phyloP scores from a whole-genome alignment of 108 stramenopile genomes.

The Aureococcus anophagefferens region DNA sequence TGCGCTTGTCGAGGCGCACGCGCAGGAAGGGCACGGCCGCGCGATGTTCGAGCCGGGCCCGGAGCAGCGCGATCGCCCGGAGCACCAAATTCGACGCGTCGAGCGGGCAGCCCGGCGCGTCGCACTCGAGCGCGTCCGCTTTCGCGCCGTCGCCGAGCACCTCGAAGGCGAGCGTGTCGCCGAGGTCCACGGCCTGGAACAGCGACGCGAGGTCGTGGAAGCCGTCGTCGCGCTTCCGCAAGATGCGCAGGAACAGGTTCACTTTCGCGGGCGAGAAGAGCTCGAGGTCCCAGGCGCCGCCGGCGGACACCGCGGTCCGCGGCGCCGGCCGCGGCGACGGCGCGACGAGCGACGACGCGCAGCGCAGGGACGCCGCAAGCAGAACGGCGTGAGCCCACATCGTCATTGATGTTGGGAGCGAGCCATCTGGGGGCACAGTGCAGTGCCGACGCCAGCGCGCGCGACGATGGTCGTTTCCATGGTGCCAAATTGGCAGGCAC shows the following conservation, averaged over 20 bases:
- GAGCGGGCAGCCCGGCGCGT: conserved; percentile 75
- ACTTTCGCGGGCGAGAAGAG: conserved; percentile 88
- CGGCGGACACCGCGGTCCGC: too few relatives aligned
- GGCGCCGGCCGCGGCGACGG: too few relatives aligned
- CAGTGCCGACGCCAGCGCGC: too few relatives aligned
- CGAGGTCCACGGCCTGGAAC: conserved; percentile 87
- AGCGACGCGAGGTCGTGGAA: conserved; percentile 88
- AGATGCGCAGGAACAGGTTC: conserved; percentile 89
- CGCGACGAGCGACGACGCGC: too few relatives aligned
- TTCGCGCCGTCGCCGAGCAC: conserved; percentile 19
- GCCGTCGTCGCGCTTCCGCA: conserved; percentile 77
- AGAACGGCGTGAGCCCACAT: too few relatives aligned
- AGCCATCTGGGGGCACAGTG: too few relatives aligned
- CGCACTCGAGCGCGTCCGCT: conserved; percentile 61
- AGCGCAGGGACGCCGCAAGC: too few relatives aligned
- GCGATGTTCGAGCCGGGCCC: conserved; percentile 45
- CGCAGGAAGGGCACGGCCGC: conserved; percentile 31
- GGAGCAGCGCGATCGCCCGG: conserved; percentile 72
- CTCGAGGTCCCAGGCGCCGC: conserved; percentile 23
- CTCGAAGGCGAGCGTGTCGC: conserved; percentile 65
- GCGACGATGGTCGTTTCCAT: too few relatives aligned
- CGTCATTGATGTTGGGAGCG: too few relatives aligned
- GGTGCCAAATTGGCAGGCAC: too few relatives aligned
- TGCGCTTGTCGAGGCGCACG: conserved; percentile 72
- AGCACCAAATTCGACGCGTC: conserved; percentile 76